Conservation (phyloP, 1,284 basidiomycete genomes). For the Testicularia cyperi region DNA sequence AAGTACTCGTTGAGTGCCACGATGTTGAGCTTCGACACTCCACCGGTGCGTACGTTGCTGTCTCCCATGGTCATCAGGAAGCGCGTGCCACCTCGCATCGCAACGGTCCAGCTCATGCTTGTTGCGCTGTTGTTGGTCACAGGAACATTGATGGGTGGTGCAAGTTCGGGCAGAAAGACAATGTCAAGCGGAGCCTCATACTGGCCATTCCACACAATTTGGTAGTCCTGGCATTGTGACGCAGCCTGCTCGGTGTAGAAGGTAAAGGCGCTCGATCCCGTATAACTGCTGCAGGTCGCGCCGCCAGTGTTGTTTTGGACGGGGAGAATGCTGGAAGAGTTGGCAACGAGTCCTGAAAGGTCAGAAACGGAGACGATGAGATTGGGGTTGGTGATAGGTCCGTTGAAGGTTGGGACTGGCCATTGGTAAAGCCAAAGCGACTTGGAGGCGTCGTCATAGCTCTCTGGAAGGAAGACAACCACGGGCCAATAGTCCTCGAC, state of each 20-base stretch:
- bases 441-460: slow-evolving; percentile 37
- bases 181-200: slow-evolving; percentile 17
- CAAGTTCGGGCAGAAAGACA: slow-evolving; percentile 28
- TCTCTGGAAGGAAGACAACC: slow-evolving; percentile 19
- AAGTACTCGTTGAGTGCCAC: slow-evolving; percentile 33
- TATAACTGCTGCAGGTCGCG: slow-evolving; percentile 11
- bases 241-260: slow-evolving; percentile 23
- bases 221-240: slow-evolving; percentile 24
- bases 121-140: background rate
- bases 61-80: slow-evolving; percentile 40
- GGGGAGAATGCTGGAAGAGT: slow-evolving; percentile 34
- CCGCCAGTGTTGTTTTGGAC: slow-evolving; percentile 6
- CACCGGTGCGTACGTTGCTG: slow-evolving; percentile 10
- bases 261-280: slow-evolving; percentile 10
- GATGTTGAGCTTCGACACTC: slow-evolving; percentile 34
- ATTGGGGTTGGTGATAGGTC: slow-evolving; percentile 23
- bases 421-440: slow-evolving; percentile 42
- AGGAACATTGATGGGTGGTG: slow-evolving; percentile 33
- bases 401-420: slow-evolving; percentile 22
- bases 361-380: slow-evolving; percentile 45
- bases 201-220: slow-evolving; percentile 28
- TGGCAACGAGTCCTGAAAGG: slow-evolving; percentile 39
- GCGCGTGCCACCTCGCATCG: slow-evolving; percentile 25
- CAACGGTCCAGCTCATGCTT: slow-evolving; percentile 16
- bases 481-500: slow-evolving; percentile 38